Conservation (phyloP, 1,284 basidiomycete species). For the Macrocystidia cucumis region DNA sequence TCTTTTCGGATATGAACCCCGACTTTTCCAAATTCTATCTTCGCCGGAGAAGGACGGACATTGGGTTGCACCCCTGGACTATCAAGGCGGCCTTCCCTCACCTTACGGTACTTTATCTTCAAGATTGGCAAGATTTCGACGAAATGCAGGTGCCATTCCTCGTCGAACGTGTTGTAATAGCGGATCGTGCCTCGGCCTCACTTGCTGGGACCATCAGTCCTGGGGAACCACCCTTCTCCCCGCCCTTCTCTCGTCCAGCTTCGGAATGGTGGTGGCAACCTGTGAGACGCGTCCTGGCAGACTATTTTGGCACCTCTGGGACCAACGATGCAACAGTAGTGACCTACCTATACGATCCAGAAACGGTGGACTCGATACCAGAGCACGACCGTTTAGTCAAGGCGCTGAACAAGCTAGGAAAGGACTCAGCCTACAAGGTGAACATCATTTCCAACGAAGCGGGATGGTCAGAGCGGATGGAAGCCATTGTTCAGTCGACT, state of each 20-base stretch:
- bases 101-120: conserved; percentile 55
- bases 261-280: conserved; percentile 72
- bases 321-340: conserved; percentile 34
- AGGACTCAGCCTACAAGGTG: conserved; percentile 57
- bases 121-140: conserved; percentile 73
- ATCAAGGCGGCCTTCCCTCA: conserved; percentile 68
- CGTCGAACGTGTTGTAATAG: conserved; percentile 69
- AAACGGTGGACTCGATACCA: no score
- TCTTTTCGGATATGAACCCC: conserved; percentile 46
- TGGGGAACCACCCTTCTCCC: conserved; percentile 34
- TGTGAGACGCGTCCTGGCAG: conserved; percentile 42
- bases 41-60: conserved; percentile 36
- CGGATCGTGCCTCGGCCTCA: conserved; percentile 68
- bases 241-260: conserved; percentile 52
- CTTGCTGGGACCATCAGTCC: conserved; percentile 24
- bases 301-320: conserved; percentile 37
- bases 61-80: conserved; percentile 58
- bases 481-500: conserved; percentile 63
- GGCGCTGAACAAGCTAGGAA: conserved; percentile 44
- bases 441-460: conserved; percentile 51
- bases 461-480: conserved; percentile 52
- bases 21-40: conserved; percentile 36
- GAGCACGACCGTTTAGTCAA: no score
- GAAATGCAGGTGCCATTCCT: conserved; percentile 63
- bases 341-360: conserved; percentile 62